Conservation (phyloP, 306 rosid genomes). For the Carpinus viminea region DNA sequence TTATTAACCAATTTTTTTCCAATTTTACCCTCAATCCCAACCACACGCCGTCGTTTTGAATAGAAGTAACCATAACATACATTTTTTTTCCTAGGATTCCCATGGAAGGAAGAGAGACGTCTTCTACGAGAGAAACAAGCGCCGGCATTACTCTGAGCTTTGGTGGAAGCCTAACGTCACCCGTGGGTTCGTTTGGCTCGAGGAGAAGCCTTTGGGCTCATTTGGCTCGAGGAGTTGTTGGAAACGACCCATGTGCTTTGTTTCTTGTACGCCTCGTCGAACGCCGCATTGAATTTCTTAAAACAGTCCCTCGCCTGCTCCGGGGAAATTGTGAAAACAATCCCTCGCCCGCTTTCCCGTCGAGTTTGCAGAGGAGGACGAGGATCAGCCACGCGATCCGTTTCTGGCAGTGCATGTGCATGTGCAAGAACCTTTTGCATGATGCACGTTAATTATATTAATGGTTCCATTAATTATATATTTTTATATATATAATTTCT, state of each 20-base stretch:
- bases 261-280: slow-evolving; percentile 48
- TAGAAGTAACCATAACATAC: no score
- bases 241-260: slow-evolving; percentile 66
- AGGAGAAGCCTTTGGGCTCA: slow-evolving; percentile 18
- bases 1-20: no score
- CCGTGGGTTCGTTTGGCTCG: slow-evolving; percentile 72
- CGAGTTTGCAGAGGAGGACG: slow-evolving; percentile 78
- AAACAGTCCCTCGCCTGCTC: slow-evolving; percentile 44
- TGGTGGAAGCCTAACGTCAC: slow-evolving; percentile 61
- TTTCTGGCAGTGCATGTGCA: no score
- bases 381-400: slow-evolving; percentile 73
- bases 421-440: no score
- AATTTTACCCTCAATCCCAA: no score
- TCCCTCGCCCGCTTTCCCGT: slow-evolving; percentile 59
- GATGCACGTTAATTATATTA: no score
- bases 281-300: slow-evolving; percentile 40
- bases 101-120: slow-evolving; percentile 16
- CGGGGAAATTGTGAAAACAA: no score
- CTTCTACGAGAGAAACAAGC: slow-evolving; percentile 23
- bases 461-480: no score
- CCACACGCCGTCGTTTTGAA: no score
- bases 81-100: background rate
- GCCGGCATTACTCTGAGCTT: slow-evolving; percentile 48
- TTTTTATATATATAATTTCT: background rate
- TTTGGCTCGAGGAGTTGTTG: slow-evolving; percentile 56